phyloP scores from a whole-genome alignment of 1,284 basidiomycete species.

The Trichosporon sp. region DNA sequence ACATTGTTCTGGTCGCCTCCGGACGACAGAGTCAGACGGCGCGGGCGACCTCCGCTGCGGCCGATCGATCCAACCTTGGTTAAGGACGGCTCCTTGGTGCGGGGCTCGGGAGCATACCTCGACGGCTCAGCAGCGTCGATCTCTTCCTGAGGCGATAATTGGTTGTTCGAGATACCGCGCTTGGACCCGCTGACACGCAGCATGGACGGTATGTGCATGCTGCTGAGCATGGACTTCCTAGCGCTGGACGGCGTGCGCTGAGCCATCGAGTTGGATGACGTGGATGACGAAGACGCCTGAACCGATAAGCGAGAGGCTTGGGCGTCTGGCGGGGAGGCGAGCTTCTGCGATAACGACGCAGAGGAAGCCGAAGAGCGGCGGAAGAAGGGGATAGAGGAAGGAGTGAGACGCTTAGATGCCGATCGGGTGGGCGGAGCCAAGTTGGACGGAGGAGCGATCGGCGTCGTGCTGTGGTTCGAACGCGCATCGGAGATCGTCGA shows the following conservation, averaged over 20 bases:
- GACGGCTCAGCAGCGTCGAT: constrained; percentile 6
- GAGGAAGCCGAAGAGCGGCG: constrained; percentile 85
- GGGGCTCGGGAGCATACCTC: constrained; percentile 11
- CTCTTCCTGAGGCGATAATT: constrained; percentile 16
- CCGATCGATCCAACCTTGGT: constrained; percentile 7
- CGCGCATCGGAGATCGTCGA: constrained; percentile 13
- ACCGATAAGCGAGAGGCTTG: constrained; percentile 14
- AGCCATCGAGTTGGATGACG: constrained; percentile 5
- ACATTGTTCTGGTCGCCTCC: constrained; percentile 54
- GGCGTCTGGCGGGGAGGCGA: constrained; percentile 16
- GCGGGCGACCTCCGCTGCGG: constrained; percentile 10
- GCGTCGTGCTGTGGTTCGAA: constrained; percentile 26
- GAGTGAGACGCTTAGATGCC: constrained; percentile 64
- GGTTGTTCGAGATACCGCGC: constrained; percentile 13
- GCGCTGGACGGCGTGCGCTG: constrained; percentile 25
- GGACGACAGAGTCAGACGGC: constrained; percentile 66
- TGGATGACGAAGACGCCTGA: constrained; percentile 10
- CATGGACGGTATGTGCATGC: constrained; percentile 69
- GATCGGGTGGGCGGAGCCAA: constrained; percentile 19
- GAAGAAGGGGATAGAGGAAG: constrained; percentile 94
- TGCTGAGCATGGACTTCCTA: constrained; percentile 49
- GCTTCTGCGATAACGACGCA: constrained; percentile 20
- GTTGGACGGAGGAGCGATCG: constrained; percentile 16
- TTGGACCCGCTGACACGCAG: constrained; percentile 76
- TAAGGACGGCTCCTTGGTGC: constrained; percentile 52